Conservation (phyloP, 2,329 filamentous ascomycete genomes). For the Ophiostoma quercus region DNA sequence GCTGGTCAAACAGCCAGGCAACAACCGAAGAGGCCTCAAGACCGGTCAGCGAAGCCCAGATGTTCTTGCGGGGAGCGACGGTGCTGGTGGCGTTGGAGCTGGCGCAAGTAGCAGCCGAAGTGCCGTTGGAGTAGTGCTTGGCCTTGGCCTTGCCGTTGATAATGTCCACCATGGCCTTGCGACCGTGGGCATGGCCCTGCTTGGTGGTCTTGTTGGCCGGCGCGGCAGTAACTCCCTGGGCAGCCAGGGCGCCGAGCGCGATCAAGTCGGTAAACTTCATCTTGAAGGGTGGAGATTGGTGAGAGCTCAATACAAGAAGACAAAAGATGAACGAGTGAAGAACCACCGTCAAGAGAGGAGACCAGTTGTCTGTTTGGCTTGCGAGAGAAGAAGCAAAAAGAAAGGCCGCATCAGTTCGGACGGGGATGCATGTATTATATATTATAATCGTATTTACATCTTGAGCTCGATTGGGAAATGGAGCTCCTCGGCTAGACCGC, state of each 20-base stretch:
- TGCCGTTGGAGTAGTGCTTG: slow-evolving; percentile 19
- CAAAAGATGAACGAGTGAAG: not conserved
- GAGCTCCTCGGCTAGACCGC: not conserved
- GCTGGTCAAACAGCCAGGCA: slow-evolving; percentile 38
- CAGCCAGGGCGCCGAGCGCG: slow-evolving; percentile 26
- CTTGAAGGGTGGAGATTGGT: not conserved
- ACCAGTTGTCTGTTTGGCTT: slow-evolving; percentile 7
- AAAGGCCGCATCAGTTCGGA: not conserved
- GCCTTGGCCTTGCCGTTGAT: slow-evolving; percentile 27
- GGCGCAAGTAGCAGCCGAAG: slow-evolving; percentile 20
- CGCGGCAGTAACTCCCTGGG: slow-evolving; percentile 28
- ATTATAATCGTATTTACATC: not conserved
- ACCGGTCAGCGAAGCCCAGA: slow-evolving; percentile 39
- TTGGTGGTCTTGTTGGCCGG: slow-evolving; percentile 30
- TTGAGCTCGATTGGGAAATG: not conserved
- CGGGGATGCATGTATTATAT: not conserved
- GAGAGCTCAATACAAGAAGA: slow-evolving; percentile 3
- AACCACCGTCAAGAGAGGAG: slow-evolving; percentile 6
- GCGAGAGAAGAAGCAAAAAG: not conserved
- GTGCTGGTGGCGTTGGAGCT: slow-evolving; percentile 27
- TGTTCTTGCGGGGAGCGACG: slow-evolving; percentile 39
- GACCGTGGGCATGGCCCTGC: slow-evolving; percentile 29
- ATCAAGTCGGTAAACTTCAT: slow-evolving; percentile 15
- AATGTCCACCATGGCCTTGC: slow-evolving; percentile 30
- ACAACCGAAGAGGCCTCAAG: slow-evolving; percentile 38